phyloP scores from a whole-genome alignment of 228 moss, liverwort and hornwort species.

The Sphagnum fallax region DNA sequence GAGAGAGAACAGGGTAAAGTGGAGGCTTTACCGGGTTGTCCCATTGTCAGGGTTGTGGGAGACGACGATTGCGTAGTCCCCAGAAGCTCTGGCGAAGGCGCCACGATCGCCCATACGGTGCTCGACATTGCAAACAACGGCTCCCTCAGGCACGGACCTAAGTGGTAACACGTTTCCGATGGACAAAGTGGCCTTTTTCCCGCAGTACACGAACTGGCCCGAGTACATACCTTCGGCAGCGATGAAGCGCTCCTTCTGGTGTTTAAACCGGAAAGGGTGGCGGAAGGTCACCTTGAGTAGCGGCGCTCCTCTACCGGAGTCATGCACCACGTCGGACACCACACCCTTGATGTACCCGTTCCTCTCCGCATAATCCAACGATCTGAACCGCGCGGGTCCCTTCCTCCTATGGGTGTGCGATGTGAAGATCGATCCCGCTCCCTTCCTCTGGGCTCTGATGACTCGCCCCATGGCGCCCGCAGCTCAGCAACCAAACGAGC shows the following conservation, averaged over 20 bases:
- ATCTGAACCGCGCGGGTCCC: slow-evolving; percentile 72
- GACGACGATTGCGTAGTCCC: slow-evolving; percentile 78
- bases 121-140: slow-evolving; percentile 67
- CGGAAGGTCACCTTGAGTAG: slow-evolving; percentile 62
- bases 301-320: slow-evolving; percentile 77
- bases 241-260: slow-evolving; percentile 75
- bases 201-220: slow-evolving; percentile 84
- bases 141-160: slow-evolving; percentile 80
- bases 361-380: slow-evolving; percentile 71
- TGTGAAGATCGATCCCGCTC: slow-evolving; percentile 78
- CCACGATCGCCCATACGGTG: slow-evolving; percentile 67
- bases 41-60: slow-evolving; percentile 74
- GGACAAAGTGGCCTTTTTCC: slow-evolving; percentile 80
- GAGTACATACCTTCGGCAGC: slow-evolving; percentile 82
- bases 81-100: slow-evolving; percentile 73
- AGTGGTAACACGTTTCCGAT: slow-evolving; percentile 74
- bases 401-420: slow-evolving; percentile 77
- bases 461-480: slow-evolving; percentile 59
- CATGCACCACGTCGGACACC: slow-evolving; percentile 75
- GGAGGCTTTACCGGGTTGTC: slow-evolving; percentile 49
- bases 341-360: slow-evolving; percentile 96
- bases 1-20: too few relatives aligned
- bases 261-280: slow-evolving; percentile 81
- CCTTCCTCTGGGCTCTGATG: slow-evolving; percentile 77
- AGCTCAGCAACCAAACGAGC: too few relatives aligned